phyloP scores from a whole-genome alignment of 2,329 filamentous ascomycete genomes.

The Xylariaceae sp. region DNA sequence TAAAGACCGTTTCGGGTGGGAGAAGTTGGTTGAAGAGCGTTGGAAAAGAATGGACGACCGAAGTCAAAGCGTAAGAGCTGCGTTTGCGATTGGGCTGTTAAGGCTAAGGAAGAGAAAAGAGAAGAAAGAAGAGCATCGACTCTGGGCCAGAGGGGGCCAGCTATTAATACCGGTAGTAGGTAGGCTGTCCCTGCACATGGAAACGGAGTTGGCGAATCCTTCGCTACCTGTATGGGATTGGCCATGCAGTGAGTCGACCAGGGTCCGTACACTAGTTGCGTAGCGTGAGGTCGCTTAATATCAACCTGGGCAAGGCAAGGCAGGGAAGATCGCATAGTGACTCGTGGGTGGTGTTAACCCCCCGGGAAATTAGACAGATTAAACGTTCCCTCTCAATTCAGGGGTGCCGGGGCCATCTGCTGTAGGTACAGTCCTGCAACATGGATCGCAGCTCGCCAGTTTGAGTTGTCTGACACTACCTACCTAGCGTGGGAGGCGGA shows the following conservation, averaged over 20 bases:
- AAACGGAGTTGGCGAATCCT: conserved; percentile 25
- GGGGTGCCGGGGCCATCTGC: conserved; percentile 5
- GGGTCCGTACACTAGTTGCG: background rate
- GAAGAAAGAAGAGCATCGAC: conserved; percentile 10
- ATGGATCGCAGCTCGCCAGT: background rate
- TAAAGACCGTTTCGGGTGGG: conserved; percentile 30
- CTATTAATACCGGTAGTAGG: conserved; percentile 41
- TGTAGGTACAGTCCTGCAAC: background rate
- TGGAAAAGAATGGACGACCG: conserved; percentile 54
- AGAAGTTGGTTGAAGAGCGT: conserved; percentile 20
- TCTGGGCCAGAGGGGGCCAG: conserved; percentile 33
- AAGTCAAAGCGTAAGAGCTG: conserved; percentile 43
- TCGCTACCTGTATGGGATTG: background rate
- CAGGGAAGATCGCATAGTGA: background rate
- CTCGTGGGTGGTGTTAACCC: background rate
- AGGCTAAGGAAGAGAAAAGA: conserved; percentile 37
- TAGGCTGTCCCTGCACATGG: conserved; percentile 22
- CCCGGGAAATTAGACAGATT: conserved; percentile 31
- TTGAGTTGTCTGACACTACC: background rate
- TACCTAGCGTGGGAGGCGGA: background rate
- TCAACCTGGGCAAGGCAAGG: background rate
- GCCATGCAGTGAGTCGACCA: background rate
- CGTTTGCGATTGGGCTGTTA: conserved; percentile 39
- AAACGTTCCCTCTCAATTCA: conserved; percentile 11
- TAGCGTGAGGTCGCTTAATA: too few relatives aligned